Conservation (phyloP, 2,329 filamentous ascomycete genomes). For the Colletotrichum sojae region DNA sequence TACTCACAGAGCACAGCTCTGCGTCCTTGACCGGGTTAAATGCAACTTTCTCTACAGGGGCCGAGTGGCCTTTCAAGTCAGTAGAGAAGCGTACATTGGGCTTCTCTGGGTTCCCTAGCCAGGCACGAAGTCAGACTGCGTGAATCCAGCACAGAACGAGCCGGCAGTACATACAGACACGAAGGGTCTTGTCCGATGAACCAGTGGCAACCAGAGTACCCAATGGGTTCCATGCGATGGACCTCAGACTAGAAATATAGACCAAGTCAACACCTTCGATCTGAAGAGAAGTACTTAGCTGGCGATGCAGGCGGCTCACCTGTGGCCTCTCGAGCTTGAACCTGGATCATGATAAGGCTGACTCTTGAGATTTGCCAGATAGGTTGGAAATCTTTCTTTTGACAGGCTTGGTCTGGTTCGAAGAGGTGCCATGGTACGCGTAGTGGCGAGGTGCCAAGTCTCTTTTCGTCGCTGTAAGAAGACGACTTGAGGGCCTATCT, state of each 20-base stretch:
- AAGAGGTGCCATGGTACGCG: constrained; percentile 19
- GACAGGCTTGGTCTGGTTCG: constrained; percentile 66
- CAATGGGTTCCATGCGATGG: constrained; percentile 90
- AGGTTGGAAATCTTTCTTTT: constrained; percentile 77
- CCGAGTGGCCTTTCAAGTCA: constrained; percentile 77
- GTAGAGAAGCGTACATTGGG: constrained; percentile 81
- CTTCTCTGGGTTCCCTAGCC: constrained; percentile 80
- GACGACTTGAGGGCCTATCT: too few species aligned
- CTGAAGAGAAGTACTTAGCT: constrained; percentile 41
- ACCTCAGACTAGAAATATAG: constrained; percentile 71
- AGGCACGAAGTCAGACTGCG: constrained; percentile 6
- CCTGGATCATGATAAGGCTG: constrained; percentile 78
- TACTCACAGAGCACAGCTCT: constrained; percentile 81
- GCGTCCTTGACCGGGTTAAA: constrained; percentile 85
- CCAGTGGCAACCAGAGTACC: constrained; percentile 89
- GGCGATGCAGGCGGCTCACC: constrained; percentile 58
- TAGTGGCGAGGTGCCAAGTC: too few species aligned
- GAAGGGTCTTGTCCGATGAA: constrained; percentile 76
- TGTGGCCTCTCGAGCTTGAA: constrained; percentile 67
- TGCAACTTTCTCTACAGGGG: constrained; percentile 80
- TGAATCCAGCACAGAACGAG: background rate
- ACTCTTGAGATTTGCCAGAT: constrained; percentile 78
- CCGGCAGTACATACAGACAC: constrained; percentile 72
- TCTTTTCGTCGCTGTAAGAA: too few species aligned
- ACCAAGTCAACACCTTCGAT: constrained; percentile 42